phyloP scores from a whole-genome alignment of 257 asterid genomes.

The Solanum medicagineum region DNA sequence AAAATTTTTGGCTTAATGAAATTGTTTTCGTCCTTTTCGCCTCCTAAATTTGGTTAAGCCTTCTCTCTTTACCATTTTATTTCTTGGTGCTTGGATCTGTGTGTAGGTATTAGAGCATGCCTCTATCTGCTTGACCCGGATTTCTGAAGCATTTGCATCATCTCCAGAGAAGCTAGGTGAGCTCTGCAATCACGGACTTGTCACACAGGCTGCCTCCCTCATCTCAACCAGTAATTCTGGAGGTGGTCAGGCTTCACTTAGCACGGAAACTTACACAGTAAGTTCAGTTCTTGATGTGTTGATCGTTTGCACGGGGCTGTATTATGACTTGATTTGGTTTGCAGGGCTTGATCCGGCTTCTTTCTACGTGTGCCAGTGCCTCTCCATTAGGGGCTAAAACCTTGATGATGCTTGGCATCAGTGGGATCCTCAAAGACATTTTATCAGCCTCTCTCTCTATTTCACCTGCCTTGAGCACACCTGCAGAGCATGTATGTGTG shows the following conservation, averaged over 20 bases:
- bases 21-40: background rate
- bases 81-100: background rate
- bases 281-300: conserved; percentile 1
- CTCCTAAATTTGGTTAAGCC: background rate
- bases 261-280: conserved; percentile 90
- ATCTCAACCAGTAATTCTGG: conserved; percentile 78
- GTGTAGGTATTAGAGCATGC: conserved; percentile 85
- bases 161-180: conserved; percentile 89
- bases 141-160: conserved; percentile 94
- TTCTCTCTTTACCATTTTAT: background rate
- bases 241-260: conserved; percentile 87
- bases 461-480: conserved; percentile 88
- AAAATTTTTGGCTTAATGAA: background rate
- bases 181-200: conserved; percentile 91
- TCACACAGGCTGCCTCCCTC: conserved; percentile 81
- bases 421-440: conserved; percentile 86
- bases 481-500: conserved; percentile 80
- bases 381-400: conserved; percentile 85
- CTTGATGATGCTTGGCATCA: conserved; percentile 76
- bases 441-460: conserved; percentile 65
- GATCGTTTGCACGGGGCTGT: background rate
- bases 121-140: conserved; percentile 90
- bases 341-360: conserved; percentile 94
- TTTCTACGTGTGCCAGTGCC: conserved; percentile 85
- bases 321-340: conserved; percentile 14